Conservation (phyloP, 2,329 filamentous ascomycete genomes). For the Aspergillus pseudotamarii region DNA sequence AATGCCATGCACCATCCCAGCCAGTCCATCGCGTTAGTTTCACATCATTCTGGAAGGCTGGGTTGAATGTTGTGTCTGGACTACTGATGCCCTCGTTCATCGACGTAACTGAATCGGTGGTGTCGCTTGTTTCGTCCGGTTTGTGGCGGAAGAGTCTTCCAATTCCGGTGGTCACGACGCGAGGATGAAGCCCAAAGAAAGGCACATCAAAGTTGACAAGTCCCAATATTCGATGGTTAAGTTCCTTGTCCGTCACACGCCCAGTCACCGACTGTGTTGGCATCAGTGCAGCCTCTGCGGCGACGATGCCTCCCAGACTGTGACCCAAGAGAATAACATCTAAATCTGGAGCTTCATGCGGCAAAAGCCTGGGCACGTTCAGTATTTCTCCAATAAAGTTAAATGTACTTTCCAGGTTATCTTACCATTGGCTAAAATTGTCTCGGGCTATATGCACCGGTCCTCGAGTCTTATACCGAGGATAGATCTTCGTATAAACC, state of each 20-base stretch:
- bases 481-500: conserved; percentile 74
- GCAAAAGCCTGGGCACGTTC: conserved; percentile 60
- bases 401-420: conserved; percentile 20
- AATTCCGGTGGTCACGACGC: conserved; percentile 80
- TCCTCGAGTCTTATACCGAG: conserved; percentile 47
- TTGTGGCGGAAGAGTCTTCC: conserved; percentile 67
- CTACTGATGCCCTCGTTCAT: not conserved
- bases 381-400: not conserved
- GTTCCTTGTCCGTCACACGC: not conserved
- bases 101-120: not conserved
- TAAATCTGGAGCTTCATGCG: conserved; percentile 72
- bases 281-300: conserved; percentile 75
- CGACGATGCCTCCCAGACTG: conserved; percentile 84
- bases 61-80: conserved; percentile 2
- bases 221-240: conserved; percentile 74
- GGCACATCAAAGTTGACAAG: conserved; percentile 83
- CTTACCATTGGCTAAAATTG: conserved; percentile 76
- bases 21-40: conserved; percentile 6
- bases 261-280: conserved; percentile 12
- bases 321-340: conserved; percentile 85
- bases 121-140: conserved; percentile 6
- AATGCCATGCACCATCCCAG: conserved; percentile 12
- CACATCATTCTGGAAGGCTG: conserved; percentile 10
- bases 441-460: conserved; percentile 68
- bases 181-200: conserved; percentile 84